A percentile compares a stretch with the other conserved stretches of the same genome.
Evolutionary conservation across 352 stramenopile species (phyloP).

Genomic region (Pythium chondricola): DNA sequence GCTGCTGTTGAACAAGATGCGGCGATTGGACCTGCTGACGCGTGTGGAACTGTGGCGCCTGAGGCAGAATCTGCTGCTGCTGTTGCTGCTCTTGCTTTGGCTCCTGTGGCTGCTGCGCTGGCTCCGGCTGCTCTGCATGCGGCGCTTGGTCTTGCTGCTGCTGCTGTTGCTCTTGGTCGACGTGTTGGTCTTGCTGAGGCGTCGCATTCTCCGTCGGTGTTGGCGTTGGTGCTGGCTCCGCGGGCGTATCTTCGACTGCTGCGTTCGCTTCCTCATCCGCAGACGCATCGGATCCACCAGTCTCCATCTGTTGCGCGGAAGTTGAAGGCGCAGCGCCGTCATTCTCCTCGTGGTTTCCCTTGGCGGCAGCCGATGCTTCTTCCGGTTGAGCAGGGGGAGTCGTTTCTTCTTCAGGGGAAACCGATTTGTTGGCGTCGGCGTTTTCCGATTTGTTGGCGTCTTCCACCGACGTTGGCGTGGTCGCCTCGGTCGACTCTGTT

Average conservation of each 20-base stretch:
- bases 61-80: not conserved
- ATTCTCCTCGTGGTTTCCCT: not conserved
- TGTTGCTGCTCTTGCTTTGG: too few species aligned
- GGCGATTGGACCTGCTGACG: not conserved
- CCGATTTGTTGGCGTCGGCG: slow-evolving; percentile 3
- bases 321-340: not conserved
- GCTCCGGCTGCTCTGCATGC: not conserved
- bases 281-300: not conserved
- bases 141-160: not conserved
- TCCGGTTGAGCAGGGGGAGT: not conserved
- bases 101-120: not conserved
- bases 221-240: not conserved
- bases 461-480: not conserved
- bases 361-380: not conserved
- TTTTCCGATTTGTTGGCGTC: not conserved
- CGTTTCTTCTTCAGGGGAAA: not conserved
- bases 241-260: too few species aligned
- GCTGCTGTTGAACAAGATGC: not conserved
- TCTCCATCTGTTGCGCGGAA: not conserved
- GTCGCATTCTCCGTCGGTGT: not conserved
- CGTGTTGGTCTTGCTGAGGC: not conserved
- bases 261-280: too few species aligned
- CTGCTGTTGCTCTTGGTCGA: slow-evolving; percentile 1
- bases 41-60: not conserved
- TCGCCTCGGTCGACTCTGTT: not conserved